Evolutionary conservation across 345 rosid genomes (phyloP).

Genomic region (Gossypium arboreum): DNA sequence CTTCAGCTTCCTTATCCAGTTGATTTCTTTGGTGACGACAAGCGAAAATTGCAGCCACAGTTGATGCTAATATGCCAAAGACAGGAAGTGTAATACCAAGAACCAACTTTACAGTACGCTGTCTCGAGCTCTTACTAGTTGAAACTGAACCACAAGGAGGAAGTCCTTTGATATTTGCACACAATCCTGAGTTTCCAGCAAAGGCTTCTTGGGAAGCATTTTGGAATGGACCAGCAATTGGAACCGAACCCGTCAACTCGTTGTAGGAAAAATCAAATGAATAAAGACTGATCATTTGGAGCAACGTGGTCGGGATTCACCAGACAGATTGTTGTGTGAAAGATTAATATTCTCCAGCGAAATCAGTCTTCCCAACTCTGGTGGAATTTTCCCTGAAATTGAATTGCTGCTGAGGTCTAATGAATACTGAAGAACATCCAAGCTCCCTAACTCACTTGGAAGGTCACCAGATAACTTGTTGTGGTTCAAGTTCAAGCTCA

Average conservation of each 20-base stretch:
- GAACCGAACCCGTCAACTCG: not conserved
- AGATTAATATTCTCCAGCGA: slow-evolving; percentile 20
- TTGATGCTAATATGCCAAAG: slow-evolving; percentile 21
- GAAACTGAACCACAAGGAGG: slow-evolving; percentile 3
- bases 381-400: slow-evolving; percentile 50
- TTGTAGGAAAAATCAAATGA: slow-evolving; percentile 12
- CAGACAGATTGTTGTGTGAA: slow-evolving; percentile 30
- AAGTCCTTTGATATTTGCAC: slow-evolving; percentile 4
- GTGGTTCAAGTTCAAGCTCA: slow-evolving; percentile 49
- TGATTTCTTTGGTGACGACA: not conserved
- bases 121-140: not conserved
- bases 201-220: slow-evolving; percentile 1
- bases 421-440: slow-evolving; percentile 34
- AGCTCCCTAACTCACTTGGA: slow-evolving; percentile 36
- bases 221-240: not conserved
- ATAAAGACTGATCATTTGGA: slow-evolving; percentile 1
- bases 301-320: slow-evolving; percentile 42
- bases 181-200: not conserved
- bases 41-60: slow-evolving; percentile 7
- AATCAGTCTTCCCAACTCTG: slow-evolving; percentile 30
- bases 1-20: slow-evolving; percentile 23
- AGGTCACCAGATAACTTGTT: slow-evolving; percentile 45
- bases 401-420: slow-evolving; percentile 67
- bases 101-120: not conserved
- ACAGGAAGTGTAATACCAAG: slow-evolving; percentile 22